Conservation (phyloP, 352 stramenopile species). For the Globisporangium radiosum region DNA sequence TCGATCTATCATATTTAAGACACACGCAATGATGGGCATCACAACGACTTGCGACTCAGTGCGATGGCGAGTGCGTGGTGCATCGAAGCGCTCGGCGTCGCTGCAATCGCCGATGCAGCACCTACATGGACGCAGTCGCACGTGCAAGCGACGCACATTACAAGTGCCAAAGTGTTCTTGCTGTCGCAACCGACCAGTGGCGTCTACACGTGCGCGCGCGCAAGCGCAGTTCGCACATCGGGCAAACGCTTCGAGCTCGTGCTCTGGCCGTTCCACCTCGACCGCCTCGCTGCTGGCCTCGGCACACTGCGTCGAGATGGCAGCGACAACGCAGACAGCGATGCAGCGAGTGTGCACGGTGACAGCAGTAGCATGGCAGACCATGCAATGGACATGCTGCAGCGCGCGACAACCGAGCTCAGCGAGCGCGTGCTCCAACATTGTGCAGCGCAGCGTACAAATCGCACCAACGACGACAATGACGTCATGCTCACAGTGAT, state of each 20-base stretch:
- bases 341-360: background rate
- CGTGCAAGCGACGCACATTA: background rate
- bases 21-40: too few species aligned
- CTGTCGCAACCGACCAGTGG: conserved; percentile 27
- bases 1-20: too few species aligned
- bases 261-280: conserved; percentile 54
- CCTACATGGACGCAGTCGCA: background rate
- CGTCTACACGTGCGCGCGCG: conserved; percentile 63
- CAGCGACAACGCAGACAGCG: conserved; percentile 3
- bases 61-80: conserved; percentile 1
- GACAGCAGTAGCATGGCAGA: background rate
- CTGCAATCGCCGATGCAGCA: background rate
- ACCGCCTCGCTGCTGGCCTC: conserved; percentile 26
- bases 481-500: conserved; percentile 67
- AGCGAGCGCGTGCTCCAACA: conserved; percentile 1
- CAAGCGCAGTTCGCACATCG: background rate
- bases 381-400: conserved; percentile 1
- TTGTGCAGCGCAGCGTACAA: conserved; percentile 7
- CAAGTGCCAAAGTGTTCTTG: conserved; percentile 44
- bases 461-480: background rate
- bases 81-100: conserved; percentile 2
- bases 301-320: background rate
- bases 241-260: conserved; percentile 17
- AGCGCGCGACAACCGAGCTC: conserved; percentile 12
- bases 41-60: background rate